Percentiles rank a stretch among this genome's conserved stretches.
Conservation (phyloP, 169 alveolate species). For the Eimeria acervulina region DNA sequence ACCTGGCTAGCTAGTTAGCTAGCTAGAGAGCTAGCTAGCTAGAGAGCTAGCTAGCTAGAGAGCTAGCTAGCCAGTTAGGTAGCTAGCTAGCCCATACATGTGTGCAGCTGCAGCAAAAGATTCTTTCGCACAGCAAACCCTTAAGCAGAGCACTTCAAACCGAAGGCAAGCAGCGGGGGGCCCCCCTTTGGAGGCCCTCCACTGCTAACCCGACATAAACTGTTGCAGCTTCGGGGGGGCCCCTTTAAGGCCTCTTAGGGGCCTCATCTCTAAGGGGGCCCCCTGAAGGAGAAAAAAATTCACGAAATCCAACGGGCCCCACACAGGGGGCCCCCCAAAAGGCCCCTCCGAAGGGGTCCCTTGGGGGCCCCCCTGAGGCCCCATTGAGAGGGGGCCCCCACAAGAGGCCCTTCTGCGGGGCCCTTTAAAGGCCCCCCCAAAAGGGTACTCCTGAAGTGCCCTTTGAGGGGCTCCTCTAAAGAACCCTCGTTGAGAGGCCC, state of each 20-base stretch:
- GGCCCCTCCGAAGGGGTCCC: not conserved
- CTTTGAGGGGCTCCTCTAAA: no score
- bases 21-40: not conserved
- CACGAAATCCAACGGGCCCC: no score
- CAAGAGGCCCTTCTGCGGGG: no score
- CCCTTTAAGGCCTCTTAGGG: not conserved
- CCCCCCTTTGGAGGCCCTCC: not conserved
- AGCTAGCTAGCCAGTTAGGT: not conserved
- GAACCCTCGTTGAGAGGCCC: no score
- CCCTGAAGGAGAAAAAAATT: no score
- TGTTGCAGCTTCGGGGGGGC: not conserved
- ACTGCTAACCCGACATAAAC: no score
- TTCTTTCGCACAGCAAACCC: not conserved
- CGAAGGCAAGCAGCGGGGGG: not conserved
- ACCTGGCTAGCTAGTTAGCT: not conserved
- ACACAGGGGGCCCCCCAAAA: not conserved
- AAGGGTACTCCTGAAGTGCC: no score
- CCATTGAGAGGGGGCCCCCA: not conserved
- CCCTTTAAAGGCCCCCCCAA: no score
- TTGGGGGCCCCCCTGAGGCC: no score
- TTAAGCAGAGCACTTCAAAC: not conserved
- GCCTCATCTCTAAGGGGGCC: no score
- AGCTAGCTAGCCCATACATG: constrained; percentile 4
- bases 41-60: not conserved
- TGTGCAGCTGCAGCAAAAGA: not conserved